A percentile compares a stretch with the other conserved stretches of the same genome.
phyloP scores from a whole-genome alignment of 768 basidiomycete species.

The Leccinum rimulosum region DNA sequence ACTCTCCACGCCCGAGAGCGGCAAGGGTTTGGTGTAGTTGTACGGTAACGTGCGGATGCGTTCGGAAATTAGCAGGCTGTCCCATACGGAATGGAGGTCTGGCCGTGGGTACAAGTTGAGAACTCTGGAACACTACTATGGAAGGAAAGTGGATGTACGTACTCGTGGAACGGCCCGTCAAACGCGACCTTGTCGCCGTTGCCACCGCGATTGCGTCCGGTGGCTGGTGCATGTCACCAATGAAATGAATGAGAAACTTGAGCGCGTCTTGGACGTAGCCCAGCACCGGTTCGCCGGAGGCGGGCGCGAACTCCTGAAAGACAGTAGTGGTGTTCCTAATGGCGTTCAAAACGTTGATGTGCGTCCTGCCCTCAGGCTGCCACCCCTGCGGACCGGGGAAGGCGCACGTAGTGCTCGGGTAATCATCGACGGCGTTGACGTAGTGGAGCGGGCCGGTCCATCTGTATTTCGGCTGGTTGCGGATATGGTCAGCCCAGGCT shows the following conservation, averaged over 20 bases:
- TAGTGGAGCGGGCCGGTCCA: conserved; percentile 81
- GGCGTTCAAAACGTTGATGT: conserved; percentile 71
- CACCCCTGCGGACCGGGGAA: conserved; percentile 81
- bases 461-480: conserved; percentile 48
- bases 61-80: conserved; percentile 77
- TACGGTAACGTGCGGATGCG: conserved; percentile 65
- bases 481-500: conserved; percentile 82
- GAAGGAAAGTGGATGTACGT: conserved; percentile 28
- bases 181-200: conserved; percentile 77
- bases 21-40: conserved; percentile 79
- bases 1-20: conserved; percentile 61
- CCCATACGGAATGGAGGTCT: conserved; percentile 91
- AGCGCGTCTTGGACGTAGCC: conserved; percentile 70
- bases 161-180: conserved; percentile 71
- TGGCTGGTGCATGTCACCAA: conserved; percentile 93
- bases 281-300: conserved; percentile 19
- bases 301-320: conserved; percentile 47
- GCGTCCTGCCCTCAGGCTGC: conserved; percentile 49
- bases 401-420: conserved; percentile 70
- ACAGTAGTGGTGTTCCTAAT: conserved; percentile 74
- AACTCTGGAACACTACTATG: not conserved
- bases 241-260: conserved; percentile 89
- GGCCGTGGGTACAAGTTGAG: not conserved
- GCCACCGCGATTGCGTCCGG: conserved; percentile 84
- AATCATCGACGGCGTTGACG: conserved; percentile 69